Conservation (phyloP, 129 eudicot genomes). For the Flaveria trinervia region DNA sequence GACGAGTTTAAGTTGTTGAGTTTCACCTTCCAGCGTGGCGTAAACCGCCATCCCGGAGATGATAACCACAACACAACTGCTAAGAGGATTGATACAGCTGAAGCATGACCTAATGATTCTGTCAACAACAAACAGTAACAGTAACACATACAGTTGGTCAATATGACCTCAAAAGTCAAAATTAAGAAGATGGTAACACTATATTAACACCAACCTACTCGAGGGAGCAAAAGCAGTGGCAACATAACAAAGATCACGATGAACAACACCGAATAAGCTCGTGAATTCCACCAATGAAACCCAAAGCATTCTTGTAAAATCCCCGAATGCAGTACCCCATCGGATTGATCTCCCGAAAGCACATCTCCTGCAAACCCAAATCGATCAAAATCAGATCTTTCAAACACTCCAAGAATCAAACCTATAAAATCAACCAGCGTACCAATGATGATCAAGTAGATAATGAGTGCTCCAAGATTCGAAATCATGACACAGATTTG, state of each 20-base stretch:
- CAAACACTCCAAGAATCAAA: too few relatives aligned
- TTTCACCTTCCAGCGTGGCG: conserved; percentile 59
- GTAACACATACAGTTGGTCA: not conserved
- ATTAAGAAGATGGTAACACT: not conserved
- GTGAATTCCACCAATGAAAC: conserved; percentile 90
- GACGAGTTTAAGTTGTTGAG: conserved; percentile 49
- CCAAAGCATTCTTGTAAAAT: conserved; percentile 94
- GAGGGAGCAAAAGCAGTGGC: conserved; percentile 73
- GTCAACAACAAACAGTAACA: conserved; percentile 36
- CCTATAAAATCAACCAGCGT: conserved; percentile 6
- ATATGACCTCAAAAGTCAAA: conserved; percentile 14
- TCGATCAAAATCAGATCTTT: too few relatives aligned
- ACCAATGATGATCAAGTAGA: conserved; percentile 90
- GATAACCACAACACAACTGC: conserved; percentile 72
- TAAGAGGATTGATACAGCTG: conserved; percentile 76
- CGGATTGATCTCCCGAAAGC: conserved; percentile 73
- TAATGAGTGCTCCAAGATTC: conserved; percentile 82
- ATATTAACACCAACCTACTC: conserved; percentile 60
- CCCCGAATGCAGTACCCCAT: conserved; percentile 72
- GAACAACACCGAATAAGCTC: conserved; percentile 66
- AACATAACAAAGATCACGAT: conserved; percentile 64
- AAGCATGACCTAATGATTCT: conserved; percentile 88
- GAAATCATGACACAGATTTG: conserved; percentile 76
- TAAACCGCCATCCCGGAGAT: conserved; percentile 68
- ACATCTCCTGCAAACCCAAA: conserved; percentile 66